Evolutionary conservation across 2,329 filamentous ascomycete species (phyloP).

Genomic region (Penicillium verrucosum): DNA sequence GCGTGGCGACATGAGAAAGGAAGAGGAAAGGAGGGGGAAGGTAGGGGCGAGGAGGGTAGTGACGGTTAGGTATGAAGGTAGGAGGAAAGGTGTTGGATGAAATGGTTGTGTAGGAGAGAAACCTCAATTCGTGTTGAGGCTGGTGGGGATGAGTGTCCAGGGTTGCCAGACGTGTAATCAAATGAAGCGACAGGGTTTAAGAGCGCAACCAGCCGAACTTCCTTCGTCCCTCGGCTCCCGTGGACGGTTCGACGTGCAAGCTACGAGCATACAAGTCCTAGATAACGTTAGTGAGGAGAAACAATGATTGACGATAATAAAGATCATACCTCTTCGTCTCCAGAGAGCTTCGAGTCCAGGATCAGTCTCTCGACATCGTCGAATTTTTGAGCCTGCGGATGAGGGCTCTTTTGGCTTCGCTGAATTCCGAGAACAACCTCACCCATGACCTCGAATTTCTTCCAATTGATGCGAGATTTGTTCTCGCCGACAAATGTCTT

Average conservation of each 20-base stretch:
- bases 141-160: neutral
- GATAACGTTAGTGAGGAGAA: constrained; percentile 7
- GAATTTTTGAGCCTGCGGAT: constrained; percentile 67
- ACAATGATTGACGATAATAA: neutral
- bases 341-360: constrained; percentile 74
- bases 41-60: neutral
- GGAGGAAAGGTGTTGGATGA: neutral
- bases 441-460: constrained; percentile 94
- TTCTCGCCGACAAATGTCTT: constrained; percentile 76
- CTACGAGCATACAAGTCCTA: constrained; percentile 61
- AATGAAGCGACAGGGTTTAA: constrained; percentile 15
- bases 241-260: constrained; percentile 52
- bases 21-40: constrained; percentile 1
- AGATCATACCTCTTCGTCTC: constrained; percentile 76
- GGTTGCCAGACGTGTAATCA: neutral
- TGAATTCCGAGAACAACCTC: constrained; percentile 89
- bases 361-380: constrained; percentile 72
- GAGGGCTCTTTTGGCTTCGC: constrained; percentile 82
- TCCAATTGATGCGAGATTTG: constrained; percentile 85
- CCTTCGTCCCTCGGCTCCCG: constrained; percentile 37
- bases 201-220: constrained; percentile 45
- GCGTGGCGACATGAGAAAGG: constrained; percentile 26
- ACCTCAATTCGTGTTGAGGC: neutral
- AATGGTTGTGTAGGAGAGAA: neutral
- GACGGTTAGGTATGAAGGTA: neutral